phyloP scores from a whole-genome alignment of 495 filamentous ascomycete genomes.

The Penicillium cataractarum region DNA sequence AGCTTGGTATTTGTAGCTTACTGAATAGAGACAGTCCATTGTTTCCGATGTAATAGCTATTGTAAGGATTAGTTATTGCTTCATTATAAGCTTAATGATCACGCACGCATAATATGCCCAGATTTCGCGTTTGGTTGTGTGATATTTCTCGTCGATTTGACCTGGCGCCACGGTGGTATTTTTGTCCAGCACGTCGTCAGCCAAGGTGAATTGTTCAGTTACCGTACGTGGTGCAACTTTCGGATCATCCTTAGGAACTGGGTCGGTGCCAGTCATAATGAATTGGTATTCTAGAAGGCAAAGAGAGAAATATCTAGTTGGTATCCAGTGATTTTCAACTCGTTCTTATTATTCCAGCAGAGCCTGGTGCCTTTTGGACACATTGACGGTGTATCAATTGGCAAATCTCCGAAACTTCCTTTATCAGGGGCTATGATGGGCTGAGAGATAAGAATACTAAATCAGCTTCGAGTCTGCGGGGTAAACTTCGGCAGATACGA shows the following conservation, averaged over 20 bases:
- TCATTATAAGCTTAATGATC: not conserved
- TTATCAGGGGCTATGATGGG: too few species aligned
- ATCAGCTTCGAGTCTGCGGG: too few species aligned
- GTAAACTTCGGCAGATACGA: too few species aligned
- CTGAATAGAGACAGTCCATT: conserved; percentile 64
- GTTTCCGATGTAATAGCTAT: conserved; percentile 62
- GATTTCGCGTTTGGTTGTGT: conserved; percentile 41
- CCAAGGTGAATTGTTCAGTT: not conserved
- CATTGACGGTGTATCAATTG: too few species aligned
- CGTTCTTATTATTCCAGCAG: too few species aligned
- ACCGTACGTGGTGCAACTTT: not conserved
- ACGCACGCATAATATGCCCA: conserved; percentile 60
- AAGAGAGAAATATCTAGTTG: too few species aligned
- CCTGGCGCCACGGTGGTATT: too few species aligned
- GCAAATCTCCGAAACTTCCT: too few species aligned
- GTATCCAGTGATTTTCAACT: too few species aligned
- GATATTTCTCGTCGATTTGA: too few species aligned
- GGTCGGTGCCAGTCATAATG: not conserved
- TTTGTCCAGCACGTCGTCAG: not conserved
- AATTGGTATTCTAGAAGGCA: not conserved
- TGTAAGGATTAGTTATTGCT: conserved; percentile 10
- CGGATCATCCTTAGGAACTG: not conserved
- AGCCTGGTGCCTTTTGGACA: too few species aligned
- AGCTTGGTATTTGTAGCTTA: conserved; percentile 14
- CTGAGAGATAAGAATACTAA: too few species aligned